Evolutionary conservation across 768 basidiomycete genomes (phyloP).

Genomic region (Fomitopsis pulvina): DNA sequence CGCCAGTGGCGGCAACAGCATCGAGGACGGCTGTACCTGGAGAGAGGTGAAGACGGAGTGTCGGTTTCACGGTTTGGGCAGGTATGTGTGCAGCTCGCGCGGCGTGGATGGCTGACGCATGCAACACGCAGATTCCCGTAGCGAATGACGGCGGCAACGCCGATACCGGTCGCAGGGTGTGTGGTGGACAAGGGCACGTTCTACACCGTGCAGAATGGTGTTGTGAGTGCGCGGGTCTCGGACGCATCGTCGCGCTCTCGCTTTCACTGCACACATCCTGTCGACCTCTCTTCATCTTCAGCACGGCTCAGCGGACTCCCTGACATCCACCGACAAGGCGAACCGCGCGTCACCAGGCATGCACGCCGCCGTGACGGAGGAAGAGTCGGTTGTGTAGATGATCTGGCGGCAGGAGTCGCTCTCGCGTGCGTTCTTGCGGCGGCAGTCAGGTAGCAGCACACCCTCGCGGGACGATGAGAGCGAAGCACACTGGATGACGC

Average conservation of each 20-base stretch:
- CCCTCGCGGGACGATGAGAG: no score
- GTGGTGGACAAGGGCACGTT: conserved; percentile 17
- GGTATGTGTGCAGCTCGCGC: conserved; percentile 27
- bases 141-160: neutral
- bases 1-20: conserved; percentile 3
- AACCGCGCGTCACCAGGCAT: neutral
- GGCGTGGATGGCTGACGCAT: neutral
- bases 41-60: conserved; percentile 40
- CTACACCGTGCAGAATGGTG: conserved; percentile 21
- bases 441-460: conserved; percentile 18
- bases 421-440: conserved; percentile 21
- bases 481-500: no score
- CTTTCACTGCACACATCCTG: neutral
- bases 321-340: conserved; percentile 12
- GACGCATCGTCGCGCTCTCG: neutral
- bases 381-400: conserved; percentile 18
- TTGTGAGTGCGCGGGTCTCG: neutral
- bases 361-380: conserved; percentile 4
- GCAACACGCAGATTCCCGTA: neutral
- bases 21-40: neutral
- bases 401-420: conserved; percentile 18
- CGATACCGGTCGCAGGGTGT: conserved; percentile 17
- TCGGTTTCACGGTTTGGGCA: conserved; percentile 60
- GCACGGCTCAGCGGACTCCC: conserved; percentile 21
- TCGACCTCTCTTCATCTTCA: neutral